Percentiles rank a stretch among this genome's conserved stretches.
phyloP scores from a whole-genome alignment of 176 grass and related monocot species.

The Aegilops tauschii region DNA sequence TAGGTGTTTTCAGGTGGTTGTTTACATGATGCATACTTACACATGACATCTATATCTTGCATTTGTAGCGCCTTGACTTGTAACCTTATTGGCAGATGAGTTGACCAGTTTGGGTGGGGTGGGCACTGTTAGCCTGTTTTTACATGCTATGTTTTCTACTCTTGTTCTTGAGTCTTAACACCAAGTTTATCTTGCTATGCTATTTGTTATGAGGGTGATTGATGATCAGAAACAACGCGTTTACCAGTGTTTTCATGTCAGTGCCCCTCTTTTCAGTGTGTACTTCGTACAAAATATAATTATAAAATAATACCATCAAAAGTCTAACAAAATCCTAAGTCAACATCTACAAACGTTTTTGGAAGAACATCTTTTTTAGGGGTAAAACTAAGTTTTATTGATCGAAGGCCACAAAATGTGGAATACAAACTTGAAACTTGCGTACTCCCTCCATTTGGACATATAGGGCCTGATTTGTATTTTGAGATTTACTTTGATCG shows the following conservation, averaged over 20 bases:
- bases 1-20: conserved; percentile 36
- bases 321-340: background rate
- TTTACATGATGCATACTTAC: conserved; percentile 33
- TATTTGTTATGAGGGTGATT: background rate
- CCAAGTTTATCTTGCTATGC: background rate
- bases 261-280: background rate
- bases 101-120: background rate
- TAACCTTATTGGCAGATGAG: conserved; percentile 21
- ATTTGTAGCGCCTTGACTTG: conserved; percentile 28
- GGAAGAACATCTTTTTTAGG: no score
- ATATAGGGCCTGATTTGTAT: no score
- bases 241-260: background rate
- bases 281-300: background rate
- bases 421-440: no score
- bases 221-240: background rate
- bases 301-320: background rate
- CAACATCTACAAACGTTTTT: background rate
- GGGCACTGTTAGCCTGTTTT: background rate
- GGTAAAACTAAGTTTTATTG: no score
- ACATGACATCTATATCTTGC: conserved; percentile 23
- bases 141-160: background rate
- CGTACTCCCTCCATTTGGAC: no score
- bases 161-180: background rate
- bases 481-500: no score
- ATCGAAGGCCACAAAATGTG: no score